phyloP scores from a whole-genome alignment of 345 rosid species.

The Pelargonium nanum region DNA sequence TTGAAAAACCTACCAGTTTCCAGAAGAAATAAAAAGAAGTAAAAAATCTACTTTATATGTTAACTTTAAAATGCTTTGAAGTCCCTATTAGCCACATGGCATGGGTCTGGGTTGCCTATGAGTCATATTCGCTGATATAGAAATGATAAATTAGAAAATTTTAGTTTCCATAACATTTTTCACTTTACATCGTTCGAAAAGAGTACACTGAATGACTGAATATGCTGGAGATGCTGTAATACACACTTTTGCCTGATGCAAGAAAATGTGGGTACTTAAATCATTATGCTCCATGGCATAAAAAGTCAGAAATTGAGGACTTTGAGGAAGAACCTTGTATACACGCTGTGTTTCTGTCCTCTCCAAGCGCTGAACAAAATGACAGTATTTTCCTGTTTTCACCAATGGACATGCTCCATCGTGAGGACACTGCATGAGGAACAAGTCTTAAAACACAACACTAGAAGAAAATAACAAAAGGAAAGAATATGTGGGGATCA shows the following conservation, averaged over 20 bases:
- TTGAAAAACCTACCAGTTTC: background rate
- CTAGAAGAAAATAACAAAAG: background rate
- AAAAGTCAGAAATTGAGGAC: background rate
- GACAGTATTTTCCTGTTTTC: slow-evolving; percentile 79
- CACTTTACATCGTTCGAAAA: background rate
- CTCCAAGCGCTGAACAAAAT: slow-evolving; percentile 87
- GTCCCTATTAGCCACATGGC: background rate
- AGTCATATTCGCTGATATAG: background rate
- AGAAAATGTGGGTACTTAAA: background rate
- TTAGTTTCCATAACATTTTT: background rate
- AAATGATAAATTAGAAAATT: background rate
- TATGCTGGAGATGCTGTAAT: background rate
- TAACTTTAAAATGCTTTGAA: background rate
- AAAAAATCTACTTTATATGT: too few relatives aligned
- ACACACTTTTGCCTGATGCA: background rate
- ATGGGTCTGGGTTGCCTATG: background rate
- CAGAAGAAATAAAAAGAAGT: background rate
- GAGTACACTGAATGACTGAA: background rate
- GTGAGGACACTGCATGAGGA: slow-evolving; percentile 69
- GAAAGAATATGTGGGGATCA: background rate
- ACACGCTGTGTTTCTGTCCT: slow-evolving; percentile 86
- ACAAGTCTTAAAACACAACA: background rate
- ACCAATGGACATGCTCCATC: slow-evolving; percentile 81
- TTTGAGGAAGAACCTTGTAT: slow-evolving; percentile 51
- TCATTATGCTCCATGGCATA: background rate